A percentile compares a stretch with the other conserved stretches of the same genome.
Conservation (phyloP, 148 eudicot genomes). For the Selenicereus undatus region DNA sequence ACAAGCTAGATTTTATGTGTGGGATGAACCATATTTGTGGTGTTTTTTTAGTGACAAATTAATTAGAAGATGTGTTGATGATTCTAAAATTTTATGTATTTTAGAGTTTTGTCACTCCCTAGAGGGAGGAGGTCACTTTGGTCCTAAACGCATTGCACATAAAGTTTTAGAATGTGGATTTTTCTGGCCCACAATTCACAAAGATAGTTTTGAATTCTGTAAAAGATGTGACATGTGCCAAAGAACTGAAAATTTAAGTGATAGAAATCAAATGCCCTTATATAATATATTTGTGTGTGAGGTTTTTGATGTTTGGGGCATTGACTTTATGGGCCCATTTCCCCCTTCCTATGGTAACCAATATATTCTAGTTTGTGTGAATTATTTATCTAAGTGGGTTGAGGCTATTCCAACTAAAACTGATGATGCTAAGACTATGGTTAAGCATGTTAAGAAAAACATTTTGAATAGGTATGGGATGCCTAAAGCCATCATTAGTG, state of each 20-base stretch:
- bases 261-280: neutral
- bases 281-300: too few relatives aligned
- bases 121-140: constrained; percentile 15
- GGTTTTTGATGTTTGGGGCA: neutral
- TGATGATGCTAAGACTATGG: too few relatives aligned
- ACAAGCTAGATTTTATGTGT: neutral
- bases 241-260: neutral
- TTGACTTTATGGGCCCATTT: too few relatives aligned
- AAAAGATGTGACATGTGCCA: constrained; percentile 8
- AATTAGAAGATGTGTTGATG: neutral
- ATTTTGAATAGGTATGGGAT: too few relatives aligned
- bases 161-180: constrained; percentile 3
- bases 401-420: too few relatives aligned
- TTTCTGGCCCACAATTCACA: constrained; percentile 7
- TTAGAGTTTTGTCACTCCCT: neutral
- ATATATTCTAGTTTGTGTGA: too few relatives aligned
- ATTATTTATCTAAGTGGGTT: too few relatives aligned
- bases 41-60: neutral
- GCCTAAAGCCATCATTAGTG: too few relatives aligned
- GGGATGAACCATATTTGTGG: constrained; percentile 8
- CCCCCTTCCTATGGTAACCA: too few relatives aligned
- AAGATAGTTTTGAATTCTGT: neutral
- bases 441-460: too few relatives aligned
- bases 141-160: neutral
- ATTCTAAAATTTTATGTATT: neutral